phyloP scores from a whole-genome alignment of 352 stramenopile genomes.

The Phytophthora lateralis region DNA sequence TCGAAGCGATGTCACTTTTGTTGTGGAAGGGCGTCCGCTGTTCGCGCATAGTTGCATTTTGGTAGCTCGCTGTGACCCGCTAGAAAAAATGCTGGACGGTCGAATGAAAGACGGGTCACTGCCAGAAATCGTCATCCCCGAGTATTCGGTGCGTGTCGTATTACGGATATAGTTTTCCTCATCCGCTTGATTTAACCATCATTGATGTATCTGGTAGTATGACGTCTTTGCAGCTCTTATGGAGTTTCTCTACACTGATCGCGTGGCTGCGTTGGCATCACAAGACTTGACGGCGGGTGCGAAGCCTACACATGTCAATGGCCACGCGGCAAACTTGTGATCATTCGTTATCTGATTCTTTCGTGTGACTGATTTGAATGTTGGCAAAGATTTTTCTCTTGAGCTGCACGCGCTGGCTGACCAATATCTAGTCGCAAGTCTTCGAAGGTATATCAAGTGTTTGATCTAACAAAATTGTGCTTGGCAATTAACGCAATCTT shows the following conservation, averaged over 20 bases:
- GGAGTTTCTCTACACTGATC: conserved; percentile 91
- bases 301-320: background rate
- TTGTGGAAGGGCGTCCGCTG: conserved; percentile 71
- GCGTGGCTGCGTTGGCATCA: conserved; percentile 52
- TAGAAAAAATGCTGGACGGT: conserved; percentile 92
- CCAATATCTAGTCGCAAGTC: conserved; percentile 78
- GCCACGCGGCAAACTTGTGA: background rate
- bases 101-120: conserved; percentile 82
- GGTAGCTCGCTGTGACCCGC: conserved; percentile 87
- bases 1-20: conserved; percentile 84
- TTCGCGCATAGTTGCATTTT: conserved; percentile 89
- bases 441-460: conserved; percentile 45
- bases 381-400: conserved; percentile 66
- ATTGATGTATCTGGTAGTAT: conserved; percentile 40
- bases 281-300: conserved; percentile 50
- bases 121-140: conserved; percentile 70
- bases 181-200: conserved; percentile 8
- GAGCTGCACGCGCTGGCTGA: conserved; percentile 85
- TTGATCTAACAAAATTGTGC: background rate
- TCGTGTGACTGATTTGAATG: background rate
- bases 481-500: background rate
- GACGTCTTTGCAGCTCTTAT: conserved; percentile 83
- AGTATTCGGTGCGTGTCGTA: conserved; percentile 61
- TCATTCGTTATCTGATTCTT: background rate
- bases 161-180: conserved; percentile 1